Base-by-base conservation (phyloP, 768 basidiomycete genomes). In the Termitomyces sp. region DNA sequence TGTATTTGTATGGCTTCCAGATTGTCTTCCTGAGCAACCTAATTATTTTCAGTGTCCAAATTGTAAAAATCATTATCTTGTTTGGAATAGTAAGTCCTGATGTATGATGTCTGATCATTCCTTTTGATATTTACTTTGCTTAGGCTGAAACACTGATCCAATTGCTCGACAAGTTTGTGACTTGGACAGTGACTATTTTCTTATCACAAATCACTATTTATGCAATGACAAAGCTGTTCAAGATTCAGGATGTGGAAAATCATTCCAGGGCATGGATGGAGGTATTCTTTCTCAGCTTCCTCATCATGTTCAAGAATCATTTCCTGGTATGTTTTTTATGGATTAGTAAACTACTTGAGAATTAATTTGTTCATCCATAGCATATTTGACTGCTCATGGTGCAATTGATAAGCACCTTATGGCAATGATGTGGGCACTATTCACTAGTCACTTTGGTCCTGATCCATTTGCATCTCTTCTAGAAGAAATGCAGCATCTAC, bases 251-350 rank as follows among this genome's bases (percentile, higher is more conserved):
- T 55, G 46, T 29, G 46, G 45, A 8, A 10, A 35, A 2, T 48
- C 37, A 5, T 55, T 40, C 19, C 45, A 55, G 23, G 38, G 34
- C 5, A 47, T 46, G 27, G 44, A 54, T 44, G 16, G 21, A 2
- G 44, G 38, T 8, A 54, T 54, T 25, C 53, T 54, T 44, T n/a
- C n/a, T 7, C 44, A 54, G n/a, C 34, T 54, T 37, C 44, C 41
- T 4, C 32, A 25, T 7, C 41, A 54, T 35, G 34, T 46, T 2
- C 44, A 54, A 29, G 53, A 54, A 23, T 4, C 21, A 1, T 54
- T 54, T 54, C 53, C 44, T 8, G 42, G 53, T 54, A 19, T 40
- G 38, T 40, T 19, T 40, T n/a, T n/a, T n/a, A n/a, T n/a, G n/a
- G n/a, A n/a, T n/a, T n/a, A n/a, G n/a, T n/a, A n/a, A n/a, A n/a